These are phyloP conservation scores for Ormosia semicastrata DNA, from an alignment of 306 rosid species.

Conservation along the genomic window DNA sequence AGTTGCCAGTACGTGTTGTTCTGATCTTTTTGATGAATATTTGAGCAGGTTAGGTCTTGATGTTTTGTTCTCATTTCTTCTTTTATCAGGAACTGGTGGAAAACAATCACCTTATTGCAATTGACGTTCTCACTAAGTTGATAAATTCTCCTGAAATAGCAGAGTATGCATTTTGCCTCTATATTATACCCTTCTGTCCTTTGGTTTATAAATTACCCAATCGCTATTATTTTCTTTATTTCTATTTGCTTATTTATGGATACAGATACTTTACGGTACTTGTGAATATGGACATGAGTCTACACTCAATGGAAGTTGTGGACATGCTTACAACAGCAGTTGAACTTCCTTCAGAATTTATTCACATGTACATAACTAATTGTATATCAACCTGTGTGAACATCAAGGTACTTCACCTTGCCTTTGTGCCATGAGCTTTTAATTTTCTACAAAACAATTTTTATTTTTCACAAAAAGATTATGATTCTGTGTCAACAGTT, in stretches of 20 bases:
- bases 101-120: constrained; percentile 91
- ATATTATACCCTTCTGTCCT: constrained; percentile 19
- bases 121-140: constrained; percentile 90
- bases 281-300: constrained; percentile 99
- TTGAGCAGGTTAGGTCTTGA: constrained; percentile 2
- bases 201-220: background rate
- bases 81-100: constrained; percentile 87
- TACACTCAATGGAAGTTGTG: constrained; percentile 99
- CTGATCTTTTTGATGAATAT: constrained; percentile 13
- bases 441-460: constrained; percentile 3
- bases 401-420: constrained; percentile 66
- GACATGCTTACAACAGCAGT: constrained; percentile 97
- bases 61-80: constrained; percentile 16
- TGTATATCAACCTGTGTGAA: constrained; percentile 97
- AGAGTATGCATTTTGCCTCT: constrained; percentile 58
- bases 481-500: background rate
- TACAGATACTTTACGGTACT: constrained; percentile 96
- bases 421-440: constrained; percentile 23
- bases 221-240: constrained; percentile 37
- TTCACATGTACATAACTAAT: constrained; percentile 92
- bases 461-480: background rate
- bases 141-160: constrained; percentile 86
- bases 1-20: constrained; percentile 75
- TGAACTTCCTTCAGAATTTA: constrained; percentile 91
- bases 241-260: constrained; percentile 40